Percentiles rank a stretch among this genome's conserved stretches.
Evolutionary conservation across 495 filamentous ascomycete species (phyloP).

Genomic region (Podospora pseudoanserina): DNA sequence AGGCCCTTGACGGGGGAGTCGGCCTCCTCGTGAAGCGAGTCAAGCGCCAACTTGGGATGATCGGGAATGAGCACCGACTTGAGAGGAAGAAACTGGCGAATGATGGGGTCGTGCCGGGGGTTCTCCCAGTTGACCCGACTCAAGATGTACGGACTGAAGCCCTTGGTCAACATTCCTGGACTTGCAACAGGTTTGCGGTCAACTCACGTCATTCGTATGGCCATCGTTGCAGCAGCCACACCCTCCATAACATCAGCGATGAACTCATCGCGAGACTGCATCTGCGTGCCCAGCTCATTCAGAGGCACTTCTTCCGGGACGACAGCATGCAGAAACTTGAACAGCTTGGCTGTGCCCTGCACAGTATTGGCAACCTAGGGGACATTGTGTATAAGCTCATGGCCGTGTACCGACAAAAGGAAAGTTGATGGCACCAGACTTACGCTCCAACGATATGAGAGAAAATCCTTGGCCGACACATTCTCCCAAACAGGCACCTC

Average conservation of each 20-base stretch:
- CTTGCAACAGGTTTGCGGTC: background rate
- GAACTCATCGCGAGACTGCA: conserved; percentile 47
- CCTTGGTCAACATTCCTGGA: background rate
- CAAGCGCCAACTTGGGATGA: conserved; percentile 42
- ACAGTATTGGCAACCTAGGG: conserved; percentile 39
- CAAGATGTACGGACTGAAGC: conserved; percentile 50
- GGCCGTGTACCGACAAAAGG: background rate
- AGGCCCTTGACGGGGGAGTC: conserved; percentile 48
- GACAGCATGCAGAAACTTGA: conserved; percentile 40
- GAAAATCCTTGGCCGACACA: conserved; percentile 41
- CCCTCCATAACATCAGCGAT: conserved; percentile 50
- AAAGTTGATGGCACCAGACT: conserved; percentile 18
- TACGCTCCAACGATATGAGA: conserved; percentile 49
- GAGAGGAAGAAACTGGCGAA: conserved; percentile 53
- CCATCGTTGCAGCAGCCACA: conserved; percentile 50
- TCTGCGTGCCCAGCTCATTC: conserved; percentile 25
- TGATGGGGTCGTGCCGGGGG: conserved; percentile 53
- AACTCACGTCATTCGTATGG: conserved; percentile 47
- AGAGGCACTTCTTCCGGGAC: conserved; percentile 46
- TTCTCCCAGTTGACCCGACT: conserved; percentile 52
- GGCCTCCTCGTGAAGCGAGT: conserved; percentile 47
- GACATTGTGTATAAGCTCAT: background rate
- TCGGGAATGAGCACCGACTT: conserved; percentile 47
- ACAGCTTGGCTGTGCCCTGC: conserved; percentile 36
- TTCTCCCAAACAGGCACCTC: conserved; percentile 42